Evolutionary conservation across 306 rosid species (phyloP), one percentile per base, ranked within the genome.

Genomic region (Medicago ruthenica): DNA sequence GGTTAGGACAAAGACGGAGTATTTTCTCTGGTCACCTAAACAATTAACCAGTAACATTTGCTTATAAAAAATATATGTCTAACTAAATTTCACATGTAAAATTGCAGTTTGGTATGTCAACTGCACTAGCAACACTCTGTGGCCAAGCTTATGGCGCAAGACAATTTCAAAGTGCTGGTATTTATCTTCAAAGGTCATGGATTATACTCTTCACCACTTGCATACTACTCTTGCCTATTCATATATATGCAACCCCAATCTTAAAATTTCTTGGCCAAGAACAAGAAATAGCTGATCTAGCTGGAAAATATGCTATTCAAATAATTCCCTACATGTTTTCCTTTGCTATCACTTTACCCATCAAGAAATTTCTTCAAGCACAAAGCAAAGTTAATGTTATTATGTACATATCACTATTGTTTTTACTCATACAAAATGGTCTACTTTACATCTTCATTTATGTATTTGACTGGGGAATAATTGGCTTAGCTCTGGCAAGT

Each of bases 91-190:
- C 6, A 13, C 15, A 13, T 21, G 2, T 12, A 39, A 69, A 83
- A 55, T 71, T 80, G 65, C 76, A 76, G 87, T 41, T 70, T 70
- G 97, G 97, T 1, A 91, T 92, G 98, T 88, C 92, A 70, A 80
- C 83, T 74, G 91, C 94, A 17, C 39, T 89, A 4, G 88, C 74
- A 77, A 93, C 94, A 67, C 80, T 93, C 1, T 93, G 96, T 82
- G 96, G 98, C 5, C 94, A 93, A 87, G 96, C 94, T 8, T 89
- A 70, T 79, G 96, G 98, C 2, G 98, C 96, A 37, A 92, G 98
- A 47, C 81, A 83, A 53, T 71, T 87, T 20, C 37, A 86, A 41
- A 41, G 70, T 65, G 90, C 89, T 17, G 92, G 96, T 1, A 66
- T 90, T 36, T 93, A 87, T 77, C 67, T 93, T 85, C 98, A 90